Base-by-base conservation (phyloP, 257 asterid genomes). In the Primulina eburnea region DNA sequence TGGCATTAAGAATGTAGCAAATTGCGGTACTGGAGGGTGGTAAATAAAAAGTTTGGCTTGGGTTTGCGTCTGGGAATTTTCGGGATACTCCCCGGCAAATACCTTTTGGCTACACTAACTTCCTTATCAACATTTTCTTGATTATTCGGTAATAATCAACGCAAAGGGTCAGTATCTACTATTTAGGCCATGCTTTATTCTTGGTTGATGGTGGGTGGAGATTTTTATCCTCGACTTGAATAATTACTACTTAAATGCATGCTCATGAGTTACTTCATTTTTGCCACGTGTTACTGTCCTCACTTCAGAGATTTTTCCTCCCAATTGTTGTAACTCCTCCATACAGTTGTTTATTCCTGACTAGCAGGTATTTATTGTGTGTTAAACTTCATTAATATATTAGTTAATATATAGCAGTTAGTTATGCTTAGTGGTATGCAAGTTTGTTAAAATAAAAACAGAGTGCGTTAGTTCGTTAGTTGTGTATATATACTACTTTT, bases 201-300 rank as follows among this genome's bases (percentile, higher is more conserved):
- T 65, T 38, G 33, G 37, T 62, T 57, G n/a, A 43, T 43, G 69
- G 59, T 20, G 35, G 64, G 33, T 43, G 68, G 28, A 60, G 34
- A 38, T 71, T 32, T 64, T 67, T 60, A 10, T 61, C 4, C 53
- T 43, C 5, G n/a, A 11, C 1, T 24, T 1, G 26, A 24, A 4
- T 43, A 43, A 18, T 5, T 75, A 16, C 40, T 65, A 7, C 55
- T 58, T 69, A 7, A 37, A 21, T 70, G 63, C 64, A 65, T 30
- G 37, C 2, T 62, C 59, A 57, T 24, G 65, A 47, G 64, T 58
- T 64, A 20, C 17, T 60, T 55, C 50, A 8, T 14, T 35, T 30
- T 8, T 47, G 20, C 66, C n/a, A 35, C 32, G 63, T 47, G 72
- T 57, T 59, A 35, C 5, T 14, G 70, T 52, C 73, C 64, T 75